Base-by-base conservation (phyloP, 441 rosid genomes). In the Syzygium syzygioides region DNA sequence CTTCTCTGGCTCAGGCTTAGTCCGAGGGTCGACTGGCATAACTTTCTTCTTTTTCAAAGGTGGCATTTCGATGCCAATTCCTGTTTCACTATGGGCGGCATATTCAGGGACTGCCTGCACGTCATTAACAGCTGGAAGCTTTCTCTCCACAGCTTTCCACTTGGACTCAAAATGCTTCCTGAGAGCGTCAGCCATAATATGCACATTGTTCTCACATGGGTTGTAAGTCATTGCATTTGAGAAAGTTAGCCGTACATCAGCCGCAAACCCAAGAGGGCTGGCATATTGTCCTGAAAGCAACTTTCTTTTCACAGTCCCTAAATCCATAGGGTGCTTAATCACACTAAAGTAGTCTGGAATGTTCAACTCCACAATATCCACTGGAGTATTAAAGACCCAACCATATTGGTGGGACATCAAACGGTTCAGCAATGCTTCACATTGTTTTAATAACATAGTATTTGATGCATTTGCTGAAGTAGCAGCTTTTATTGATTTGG, bases 281-380 rank as follows among this genome's bases (percentile, higher is more conserved):
- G 95, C 90, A 92, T 98, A 97, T 88, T 88, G 91, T 79, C 96
- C 95, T 10, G 94, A 91, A 89, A 88, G 85, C 59, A 97, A 79
- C 88, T 92, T 98, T 86, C 88, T 91, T 90, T 95, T 93, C 86
- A 98, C 94, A 18, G 99, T 97, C 55, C 98, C 97, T 89, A 98
- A 94, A 93, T 98, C 98, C 99, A 98, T 96, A 45, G 99, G 99
- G 54, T 94, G 94, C 91, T 95, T 96, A 87, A 98, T 93, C 90
- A 98, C 93, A 66, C 90, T 92, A 83, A 94, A 95, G 90, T 98
- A 98, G 91, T 98, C 99, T 6, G 98, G 99, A 89, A 98, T 95
- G 85, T 98, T 96, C 93, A 97, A 90, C 92, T 91, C 87, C 64
- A 93, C 96, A 87, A 93, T 95, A 92, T 98, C 98, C 88, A 97